These are phyloP conservation scores for Grosmannia clavigera DNA, from an alignment of 2,329 filamentous ascomycete species.

Conservation along the genomic window DNA sequence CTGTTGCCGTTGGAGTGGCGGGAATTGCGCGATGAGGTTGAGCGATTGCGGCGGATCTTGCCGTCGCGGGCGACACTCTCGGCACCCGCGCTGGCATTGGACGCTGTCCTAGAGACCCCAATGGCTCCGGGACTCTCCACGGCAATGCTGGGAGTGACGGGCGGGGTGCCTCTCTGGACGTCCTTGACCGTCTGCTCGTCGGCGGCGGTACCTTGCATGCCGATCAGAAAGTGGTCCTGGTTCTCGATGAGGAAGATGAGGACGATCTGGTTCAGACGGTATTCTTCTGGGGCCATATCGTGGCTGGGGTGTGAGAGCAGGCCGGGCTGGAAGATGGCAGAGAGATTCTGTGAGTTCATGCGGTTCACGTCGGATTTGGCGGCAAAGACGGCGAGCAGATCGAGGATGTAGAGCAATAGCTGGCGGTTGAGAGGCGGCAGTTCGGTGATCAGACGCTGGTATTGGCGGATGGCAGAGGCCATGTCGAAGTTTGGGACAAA, in stretches of 20 bases:
- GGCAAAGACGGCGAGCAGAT: constrained; percentile 90
- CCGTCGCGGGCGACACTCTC: constrained; percentile 77
- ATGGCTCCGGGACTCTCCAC: constrained; percentile 35
- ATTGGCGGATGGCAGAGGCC: constrained; percentile 62
- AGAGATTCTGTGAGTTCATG: constrained; percentile 88
- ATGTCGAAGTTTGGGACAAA: constrained; percentile 64
- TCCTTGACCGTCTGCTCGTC: constrained; percentile 62
- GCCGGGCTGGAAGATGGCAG: constrained; percentile 94
- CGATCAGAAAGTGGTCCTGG: constrained; percentile 94
- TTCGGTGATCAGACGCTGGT: constrained; percentile 85
- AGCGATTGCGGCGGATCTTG: constrained; percentile 74
- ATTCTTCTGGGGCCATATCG: constrained; percentile 91
- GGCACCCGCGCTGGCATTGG: constrained; percentile 77
- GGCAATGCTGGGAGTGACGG: constrained; percentile 26
- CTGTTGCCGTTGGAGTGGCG: constrained; percentile 46
- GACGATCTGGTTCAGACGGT: constrained; percentile 89
- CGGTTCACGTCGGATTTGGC: constrained; percentile 94
- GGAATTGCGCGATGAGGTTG: constrained; percentile 81
- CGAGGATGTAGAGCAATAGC: constrained; percentile 86
- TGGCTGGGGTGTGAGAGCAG: constrained; percentile 89
- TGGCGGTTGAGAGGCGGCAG: constrained; percentile 88
- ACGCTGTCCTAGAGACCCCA: constrained; percentile 61
- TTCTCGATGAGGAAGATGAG: constrained; percentile 97
- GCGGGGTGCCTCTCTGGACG: constrained; percentile 56
- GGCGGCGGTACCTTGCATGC: constrained; percentile 98